Base-by-base conservation (phyloP, 208 protist genomes). In the Lotmaria passim region DNA sequence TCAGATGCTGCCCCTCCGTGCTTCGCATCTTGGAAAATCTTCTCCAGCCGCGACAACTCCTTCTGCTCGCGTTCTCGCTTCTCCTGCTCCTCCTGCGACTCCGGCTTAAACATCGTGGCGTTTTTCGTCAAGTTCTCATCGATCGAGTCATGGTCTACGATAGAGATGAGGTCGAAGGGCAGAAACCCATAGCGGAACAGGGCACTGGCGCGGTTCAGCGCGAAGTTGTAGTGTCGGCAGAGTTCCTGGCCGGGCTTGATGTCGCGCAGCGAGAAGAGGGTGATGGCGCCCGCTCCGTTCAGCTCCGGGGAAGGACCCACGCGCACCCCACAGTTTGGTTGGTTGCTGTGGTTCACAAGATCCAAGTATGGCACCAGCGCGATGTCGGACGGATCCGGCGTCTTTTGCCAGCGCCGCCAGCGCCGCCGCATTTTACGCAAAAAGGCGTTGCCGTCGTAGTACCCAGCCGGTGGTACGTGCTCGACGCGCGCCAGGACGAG, bases 181-280 rank as follows among this genome's bases (percentile, higher is more conserved):
- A 96, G 73, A 58, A 96, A 96, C 31, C 92, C 92, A 75, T 96
- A 96, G 51, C 92, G 89, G 60, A 96, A 96, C 33, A 95, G 83
- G 24, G 92, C 89, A 43, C 78, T 86, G 15, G 86, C 79, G 6
- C 92, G 81, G 46, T 77, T 89, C 31, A 96, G 74, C 36, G 87
- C 87, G 67, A 96, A 95, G 81, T 96, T 96, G 81, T 96, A 96
- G 74, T 96, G 92, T n/a, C 92, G 79, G 65, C 92, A 96, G 19
- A 96, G 69, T 81, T 95, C 92, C 39, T 93, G 81, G 4, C 92
- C 92, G 7, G 89, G 87, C 28, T 56, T 21, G 38, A 96, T 82
- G n/a, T 81, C 57, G 8, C 73, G 63, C 31, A 96, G 70, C 7
- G 92, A 85, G 62, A 83, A 89, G 59, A 96, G 75, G 6, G 92